These are phyloP conservation scores for Decorospora gaudefroyi DNA, from an alignment of 2,329 filamentous ascomycete genomes.

Conservation along the genomic window DNA sequence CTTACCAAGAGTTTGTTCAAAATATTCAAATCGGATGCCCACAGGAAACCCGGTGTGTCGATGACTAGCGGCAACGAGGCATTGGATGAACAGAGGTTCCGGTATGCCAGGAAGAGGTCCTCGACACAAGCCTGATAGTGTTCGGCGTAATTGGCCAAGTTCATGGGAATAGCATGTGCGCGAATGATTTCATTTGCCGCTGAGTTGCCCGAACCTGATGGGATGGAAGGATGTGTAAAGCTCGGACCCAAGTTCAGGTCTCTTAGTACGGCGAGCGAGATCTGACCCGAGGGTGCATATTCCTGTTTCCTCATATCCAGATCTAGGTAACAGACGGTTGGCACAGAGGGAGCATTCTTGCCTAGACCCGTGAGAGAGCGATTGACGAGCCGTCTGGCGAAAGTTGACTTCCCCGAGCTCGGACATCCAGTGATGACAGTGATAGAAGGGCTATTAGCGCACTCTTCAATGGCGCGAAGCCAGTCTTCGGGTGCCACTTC, in stretches of 20 bases:
- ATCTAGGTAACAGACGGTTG: slow-evolving; percentile 66
- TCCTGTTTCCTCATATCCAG: slow-evolving; percentile 79
- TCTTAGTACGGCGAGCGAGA: slow-evolving; percentile 67
- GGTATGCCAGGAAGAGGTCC: slow-evolving; percentile 66
- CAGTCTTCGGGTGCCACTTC: slow-evolving; percentile 65
- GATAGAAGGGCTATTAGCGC: slow-evolving; percentile 46
- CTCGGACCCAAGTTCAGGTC: slow-evolving; percentile 67
- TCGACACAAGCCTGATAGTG: slow-evolving; percentile 68
- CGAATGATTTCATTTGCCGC: slow-evolving; percentile 55
- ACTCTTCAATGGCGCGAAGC: slow-evolving; percentile 50
- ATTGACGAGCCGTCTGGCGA: slow-evolving; percentile 69
- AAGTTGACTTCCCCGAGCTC: slow-evolving; percentile 76
- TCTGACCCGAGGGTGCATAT: slow-evolving; percentile 69
- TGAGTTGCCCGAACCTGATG: slow-evolving; percentile 21
- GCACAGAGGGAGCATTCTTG: slow-evolving; percentile 28
- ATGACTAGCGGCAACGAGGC: slow-evolving; percentile 64
- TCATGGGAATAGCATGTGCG: slow-evolving; percentile 68
- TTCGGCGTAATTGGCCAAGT: slow-evolving; percentile 67
- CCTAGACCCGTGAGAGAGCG: slow-evolving; percentile 61
- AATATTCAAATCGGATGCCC: slow-evolving; percentile 70
- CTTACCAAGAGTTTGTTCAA: slow-evolving; percentile 61
- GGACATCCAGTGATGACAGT: slow-evolving; percentile 71
- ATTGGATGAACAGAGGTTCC: slow-evolving; percentile 50
- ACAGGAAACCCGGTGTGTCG: slow-evolving; percentile 76
- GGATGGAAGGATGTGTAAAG: slow-evolving; percentile 62